Conservation (phyloP, 768 basidiomycete species). For the Amanita exitialis region DNA sequence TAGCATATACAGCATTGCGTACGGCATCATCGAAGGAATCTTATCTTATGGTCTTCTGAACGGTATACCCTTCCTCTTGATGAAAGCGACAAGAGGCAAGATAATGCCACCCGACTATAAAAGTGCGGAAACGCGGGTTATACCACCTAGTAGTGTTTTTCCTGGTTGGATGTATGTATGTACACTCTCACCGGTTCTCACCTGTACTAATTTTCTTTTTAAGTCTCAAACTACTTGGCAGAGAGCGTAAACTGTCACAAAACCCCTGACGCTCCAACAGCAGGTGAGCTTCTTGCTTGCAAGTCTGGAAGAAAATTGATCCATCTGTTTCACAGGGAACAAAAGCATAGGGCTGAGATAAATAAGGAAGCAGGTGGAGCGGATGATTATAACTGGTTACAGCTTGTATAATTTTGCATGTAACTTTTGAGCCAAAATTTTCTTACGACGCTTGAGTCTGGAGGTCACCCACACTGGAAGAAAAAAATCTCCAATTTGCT, state of each 20-base stretch:
- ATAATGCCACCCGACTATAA: slow-evolving; percentile 58
- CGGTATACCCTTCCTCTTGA: slow-evolving; percentile 49
- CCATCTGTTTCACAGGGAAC: no score
- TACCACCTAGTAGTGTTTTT: slow-evolving; percentile 62
- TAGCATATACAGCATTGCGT: slow-evolving; percentile 55
- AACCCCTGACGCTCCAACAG: not conserved
- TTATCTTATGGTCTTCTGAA: slow-evolving; percentile 65
- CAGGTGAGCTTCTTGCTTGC: not conserved
- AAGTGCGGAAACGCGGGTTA: slow-evolving; percentile 54
- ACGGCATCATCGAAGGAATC: slow-evolving; percentile 80
- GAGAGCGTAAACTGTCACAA: not conserved
- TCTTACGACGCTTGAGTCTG: no score
- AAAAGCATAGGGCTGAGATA: no score
- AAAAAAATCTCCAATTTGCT: no score
- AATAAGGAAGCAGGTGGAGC: no score
- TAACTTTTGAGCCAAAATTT: no score
- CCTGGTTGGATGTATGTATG: slow-evolving; percentile 57
- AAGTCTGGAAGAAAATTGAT: not conserved
- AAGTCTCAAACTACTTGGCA: slow-evolving; percentile 1
- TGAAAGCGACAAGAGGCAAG: slow-evolving; percentile 45
- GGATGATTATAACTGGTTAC: no score
- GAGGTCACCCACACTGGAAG: no score
- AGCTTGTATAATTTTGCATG: no score
- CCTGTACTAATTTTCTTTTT: not conserved
- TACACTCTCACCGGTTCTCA: not conserved